Base-by-base conservation (phyloP, 768 basidiomycete species). In the Scleroderma citrinum region DNA sequence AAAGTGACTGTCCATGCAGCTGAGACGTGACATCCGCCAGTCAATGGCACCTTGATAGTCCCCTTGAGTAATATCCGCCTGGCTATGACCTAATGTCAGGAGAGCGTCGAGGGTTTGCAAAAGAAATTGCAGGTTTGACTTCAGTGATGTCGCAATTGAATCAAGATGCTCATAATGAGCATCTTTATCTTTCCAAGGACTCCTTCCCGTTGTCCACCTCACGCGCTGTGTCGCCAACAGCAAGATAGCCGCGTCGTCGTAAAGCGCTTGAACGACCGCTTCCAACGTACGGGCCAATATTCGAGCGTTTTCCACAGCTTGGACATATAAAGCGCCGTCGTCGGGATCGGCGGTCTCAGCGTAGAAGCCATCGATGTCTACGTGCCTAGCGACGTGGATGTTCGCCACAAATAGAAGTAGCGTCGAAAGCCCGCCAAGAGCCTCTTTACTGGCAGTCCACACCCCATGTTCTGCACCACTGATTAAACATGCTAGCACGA, bases 351-450 rank as follows among this genome's bases (percentile, higher is more conserved):
- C 70, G 1, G 72, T 68, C 24, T 79, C 76, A 51, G 76, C 72
- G 23, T 72, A 73, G 52, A 86, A 75, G 14, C 85, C 86, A 56
- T 92, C 87, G 50, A 93, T 80, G 61, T 93, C 92, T 52, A 94
- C 81, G 62, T 84, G 81, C 26, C 81, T 78, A 17, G 89, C 89
- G 46, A 94, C 66, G 63, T 92, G 83, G 52, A 92, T 76, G 53
- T 89, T 82, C 20, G 80, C 76, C 32, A 84, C 73, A 43, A 78
- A 74, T 11, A 69, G 61, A 24, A 92, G 67, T 49, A 88, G 79
- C 3, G 73, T 63, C 2, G 82, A 76, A 29, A 91, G 65, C 45
- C 78, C 73, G 0, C 76, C 71, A 29, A 87, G 64, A 26, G 80
- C 68, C 42, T 71, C 75, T 62, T 74, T 78, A 16, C 80, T 76